Base-by-base conservation (phyloP, 176 grass and related monocot species). In the Oryza rufipogon region DNA sequence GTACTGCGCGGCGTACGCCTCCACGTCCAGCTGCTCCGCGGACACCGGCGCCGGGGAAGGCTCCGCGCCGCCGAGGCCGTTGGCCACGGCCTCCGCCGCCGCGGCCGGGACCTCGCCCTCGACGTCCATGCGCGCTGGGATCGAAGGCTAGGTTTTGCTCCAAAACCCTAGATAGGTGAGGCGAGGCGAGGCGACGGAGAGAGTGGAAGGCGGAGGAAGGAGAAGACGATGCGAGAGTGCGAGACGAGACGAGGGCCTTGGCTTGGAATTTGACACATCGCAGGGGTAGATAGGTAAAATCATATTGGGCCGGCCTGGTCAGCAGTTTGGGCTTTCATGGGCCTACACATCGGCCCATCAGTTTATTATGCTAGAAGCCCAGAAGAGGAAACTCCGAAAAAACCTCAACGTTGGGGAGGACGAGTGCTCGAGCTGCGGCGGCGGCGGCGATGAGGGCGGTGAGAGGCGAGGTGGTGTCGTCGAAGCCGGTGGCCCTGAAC, bases 1-100 rank as follows among this genome's bases (percentile, higher is more conserved):
- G 86, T 99, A 96, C 86, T 96, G 92, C 80, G 88, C 88, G 19
- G 86, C 93, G 90, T 99, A 99, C 13, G 97, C 89, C 91, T 99
- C 97, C 66, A 99, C 89, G 54, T 99, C 97, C 75, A 99, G 89
- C 91, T 93, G 97, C 64, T 96, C 93, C 6, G 88, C 91, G 60
- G 91, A 83, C 25, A 89, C 33, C 25, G 89, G 88, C 32, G 81
- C 75, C 4, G 81, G 75, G 11, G 89, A 61, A 46, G 87, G 25
- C 71, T 81, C 86, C 58, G 47, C 83, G 5, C 79, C 87, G 41
- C 86, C 89, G 23, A 91, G 87, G 64, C 87, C 84, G 81, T 91
- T 93, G 0, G 81, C 47, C 9, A 84, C 87, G n/a, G 91, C 89
- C 5, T 25, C 75, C 22, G 92, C 90, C 0, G 76, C 91, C 0